Conservation (phyloP, 176 grass and related monocot species). For the Otatea glauca region DNA sequence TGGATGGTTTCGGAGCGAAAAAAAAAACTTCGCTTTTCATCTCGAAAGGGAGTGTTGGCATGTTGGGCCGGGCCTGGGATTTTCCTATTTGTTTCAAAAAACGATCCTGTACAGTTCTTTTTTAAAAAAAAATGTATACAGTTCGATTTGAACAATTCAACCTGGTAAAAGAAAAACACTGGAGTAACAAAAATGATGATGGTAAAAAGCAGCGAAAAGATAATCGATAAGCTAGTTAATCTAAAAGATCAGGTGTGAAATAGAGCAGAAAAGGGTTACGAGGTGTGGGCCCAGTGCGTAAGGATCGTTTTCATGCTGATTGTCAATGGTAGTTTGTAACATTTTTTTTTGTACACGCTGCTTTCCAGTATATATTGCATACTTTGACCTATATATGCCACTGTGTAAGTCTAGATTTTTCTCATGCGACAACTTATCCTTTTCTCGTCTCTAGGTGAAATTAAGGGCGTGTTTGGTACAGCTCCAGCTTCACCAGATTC, state of each 20-base stretch:
- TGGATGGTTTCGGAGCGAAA: no score
- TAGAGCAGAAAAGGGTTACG: background rate
- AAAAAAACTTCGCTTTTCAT: no score
- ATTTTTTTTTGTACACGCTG: background rate
- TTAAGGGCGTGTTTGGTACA: no score
- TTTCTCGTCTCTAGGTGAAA: background rate
- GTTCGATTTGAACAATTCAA: background rate
- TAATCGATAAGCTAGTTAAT: background rate
- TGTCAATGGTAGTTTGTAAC: background rate
- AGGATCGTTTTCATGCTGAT: background rate
- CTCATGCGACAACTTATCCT: background rate
- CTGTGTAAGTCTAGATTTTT: background rate
- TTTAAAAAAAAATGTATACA: no score
- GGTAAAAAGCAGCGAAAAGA: background rate
- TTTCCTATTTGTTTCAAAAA: no score
- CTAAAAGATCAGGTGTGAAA: background rate
- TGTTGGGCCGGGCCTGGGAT: no score
- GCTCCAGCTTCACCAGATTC: no score
- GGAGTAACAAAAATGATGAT: background rate
- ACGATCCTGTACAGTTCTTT: no score
- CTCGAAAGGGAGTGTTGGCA: no score
- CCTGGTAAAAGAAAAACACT: background rate
- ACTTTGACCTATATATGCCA: background rate
- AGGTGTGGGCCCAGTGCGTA: no score
- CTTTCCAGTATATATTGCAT: background rate